phyloP scores from a whole-genome alignment of 305 asterid genomes.

The Rubia tinctorum region DNA sequence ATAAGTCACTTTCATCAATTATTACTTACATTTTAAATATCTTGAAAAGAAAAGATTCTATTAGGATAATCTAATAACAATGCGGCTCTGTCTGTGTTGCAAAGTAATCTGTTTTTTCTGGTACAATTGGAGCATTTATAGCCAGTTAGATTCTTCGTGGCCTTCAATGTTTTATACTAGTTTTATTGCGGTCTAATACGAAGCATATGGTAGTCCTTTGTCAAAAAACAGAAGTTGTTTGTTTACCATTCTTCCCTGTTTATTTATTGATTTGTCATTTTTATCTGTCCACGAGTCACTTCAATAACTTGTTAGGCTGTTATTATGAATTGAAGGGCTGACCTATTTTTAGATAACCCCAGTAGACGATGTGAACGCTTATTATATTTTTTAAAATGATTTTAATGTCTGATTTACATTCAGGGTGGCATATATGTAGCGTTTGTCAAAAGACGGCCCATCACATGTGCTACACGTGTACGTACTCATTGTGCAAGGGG shows the following conservation, averaged over 20 bases:
- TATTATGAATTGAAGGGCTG: neutral
- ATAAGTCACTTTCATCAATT: neutral
- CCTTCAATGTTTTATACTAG: neutral
- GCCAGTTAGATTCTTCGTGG: neutral
- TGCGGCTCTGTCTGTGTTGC: neutral
- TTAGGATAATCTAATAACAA: neutral
- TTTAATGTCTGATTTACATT: constrained; percentile 20
- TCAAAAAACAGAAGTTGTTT: neutral
- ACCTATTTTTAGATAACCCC: neutral
- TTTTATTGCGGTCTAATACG: neutral
- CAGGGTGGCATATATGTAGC: constrained; percentile 99
- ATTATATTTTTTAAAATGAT: neutral
- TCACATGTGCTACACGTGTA: constrained; percentile 88
- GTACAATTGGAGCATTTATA: neutral
- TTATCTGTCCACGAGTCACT: neutral
- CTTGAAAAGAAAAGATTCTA: neutral
- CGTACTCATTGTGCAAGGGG: constrained; percentile 91
- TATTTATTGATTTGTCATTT: constrained; percentile 1
- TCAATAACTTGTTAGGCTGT: neutral
- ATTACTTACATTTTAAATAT: neutral
- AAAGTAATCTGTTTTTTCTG: neutral
- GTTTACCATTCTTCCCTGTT: neutral
- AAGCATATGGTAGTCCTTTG: neutral
- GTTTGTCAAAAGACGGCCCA: constrained; percentile 73
- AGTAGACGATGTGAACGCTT: neutral